Evolutionary conservation across 2,329 filamentous ascomycete genomes (phyloP), one percentile per base, ranked within the genome.

Genomic region (Trichoderma endophyticum): DNA sequence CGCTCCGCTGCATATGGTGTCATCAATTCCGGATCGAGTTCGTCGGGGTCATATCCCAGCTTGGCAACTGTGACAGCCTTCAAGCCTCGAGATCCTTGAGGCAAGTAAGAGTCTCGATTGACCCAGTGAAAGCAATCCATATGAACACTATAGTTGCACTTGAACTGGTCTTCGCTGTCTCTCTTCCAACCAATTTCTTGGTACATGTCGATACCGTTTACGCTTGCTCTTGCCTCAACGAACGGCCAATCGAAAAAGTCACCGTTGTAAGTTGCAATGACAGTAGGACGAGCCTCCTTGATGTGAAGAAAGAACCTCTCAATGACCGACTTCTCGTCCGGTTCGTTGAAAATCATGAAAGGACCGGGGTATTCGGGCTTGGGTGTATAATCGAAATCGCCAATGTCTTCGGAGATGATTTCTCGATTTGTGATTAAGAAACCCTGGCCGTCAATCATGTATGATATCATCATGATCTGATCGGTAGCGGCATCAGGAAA

Each of bases 241-340:
- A 97, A 99, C 0, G 96, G 95, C 96, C 96, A 99, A 91, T 99
- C 96, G 90, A 99, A 99, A 81, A 99, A 99, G 85, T 99, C 96
- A 84, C 96, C 96, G 93, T 99, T 99, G 87, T 99, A 99, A n/a
- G 96, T 99, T 43, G 97, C 95, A 80, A 99, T 99, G 71, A 99
- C 95, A 0, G 95, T 98, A 0, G 96, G 96, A 73, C 92, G 90
- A 1, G 94, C 94, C 80, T 97, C 94, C 78, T 99, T 98, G 82
- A 99, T 92, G 81, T 98, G 96, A 54, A 93, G 86, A 78, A 99
- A 98, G 83, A 99, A 99, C 18, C 96, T 88, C 79, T 98, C 95
- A 26, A 99, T 86, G 2, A 97, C 80, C 1, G 87, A 89, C 81
- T 96, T 96, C 82, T 99, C 96, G 78, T 98, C 91, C 1, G 94